A percentile compares a stretch with the other conserved stretches of the same genome.
phyloP scores from a whole-genome alignment of 345 rosid genomes.

The Gossypium arboreum region DNA sequence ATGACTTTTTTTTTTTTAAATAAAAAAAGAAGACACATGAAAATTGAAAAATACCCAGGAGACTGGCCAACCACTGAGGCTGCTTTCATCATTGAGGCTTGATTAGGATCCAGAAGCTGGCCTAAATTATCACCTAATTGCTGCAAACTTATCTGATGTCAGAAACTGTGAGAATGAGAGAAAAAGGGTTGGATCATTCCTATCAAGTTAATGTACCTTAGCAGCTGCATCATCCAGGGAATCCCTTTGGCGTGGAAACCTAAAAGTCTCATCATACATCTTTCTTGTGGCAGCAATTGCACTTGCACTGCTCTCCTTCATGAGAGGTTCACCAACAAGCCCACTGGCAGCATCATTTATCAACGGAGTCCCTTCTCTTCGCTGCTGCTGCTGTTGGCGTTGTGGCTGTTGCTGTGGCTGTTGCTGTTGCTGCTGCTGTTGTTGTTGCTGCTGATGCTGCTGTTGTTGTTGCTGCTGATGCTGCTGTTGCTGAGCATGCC shows the following conservation, averaged over 20 bases:
- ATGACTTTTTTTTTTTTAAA: not conserved
- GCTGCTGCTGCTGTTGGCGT: slow-evolving; percentile 39
- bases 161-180: not conserved
- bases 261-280: slow-evolving; percentile 46
- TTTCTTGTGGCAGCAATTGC: slow-evolving; percentile 42
- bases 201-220: slow-evolving; percentile 36
- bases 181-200: not conserved
- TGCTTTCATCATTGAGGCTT: slow-evolving; percentile 41
- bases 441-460: no score
- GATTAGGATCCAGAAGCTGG: slow-evolving; percentile 48
- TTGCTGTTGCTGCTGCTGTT: slow-evolving; percentile 32
- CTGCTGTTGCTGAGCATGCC: slow-evolving; percentile 48
- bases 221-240: slow-evolving; percentile 37
- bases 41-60: slow-evolving; percentile 35
- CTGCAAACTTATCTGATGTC: slow-evolving; percentile 30
- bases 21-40: slow-evolving; percentile 9
- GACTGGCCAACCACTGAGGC: slow-evolving; percentile 41
- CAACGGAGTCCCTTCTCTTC: slow-evolving; percentile 37
- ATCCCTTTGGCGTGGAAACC: slow-evolving; percentile 53
- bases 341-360: slow-evolving; percentile 27
- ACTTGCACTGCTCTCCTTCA: slow-evolving; percentile 37
- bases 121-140: slow-evolving; percentile 37
- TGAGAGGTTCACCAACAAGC: slow-evolving; percentile 27
- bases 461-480: slow-evolving; percentile 56
- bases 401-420: slow-evolving; percentile 38